Conservation (phyloP, 2,329 filamentous ascomycete species). For the Coniella vitis region DNA sequence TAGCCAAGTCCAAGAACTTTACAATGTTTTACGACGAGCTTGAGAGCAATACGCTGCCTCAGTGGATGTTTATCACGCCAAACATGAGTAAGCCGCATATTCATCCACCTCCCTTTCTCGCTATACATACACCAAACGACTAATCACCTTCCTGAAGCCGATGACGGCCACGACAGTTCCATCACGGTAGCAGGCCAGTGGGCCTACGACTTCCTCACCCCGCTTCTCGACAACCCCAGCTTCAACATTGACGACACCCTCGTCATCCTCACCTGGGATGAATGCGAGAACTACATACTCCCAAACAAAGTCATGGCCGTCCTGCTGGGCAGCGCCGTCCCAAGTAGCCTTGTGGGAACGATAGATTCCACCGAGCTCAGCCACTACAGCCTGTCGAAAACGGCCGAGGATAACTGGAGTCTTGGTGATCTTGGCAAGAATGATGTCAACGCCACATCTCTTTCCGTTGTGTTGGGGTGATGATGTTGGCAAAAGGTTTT, state of each 20-base stretch:
- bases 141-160: constrained; percentile 12
- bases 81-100: constrained; percentile 35
- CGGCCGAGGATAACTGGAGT: constrained; percentile 24
- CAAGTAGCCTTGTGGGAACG: constrained; percentile 20
- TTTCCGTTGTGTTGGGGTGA: constrained; percentile 7
- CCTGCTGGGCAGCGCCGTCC: constrained; percentile 21
- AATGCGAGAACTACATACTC: constrained; percentile 21
- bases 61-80: constrained; percentile 37
- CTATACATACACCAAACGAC: not conserved
- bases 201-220: constrained; percentile 22
- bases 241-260: constrained; percentile 31
- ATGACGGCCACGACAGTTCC: constrained; percentile 24
- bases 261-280: constrained; percentile 24
- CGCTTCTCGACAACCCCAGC: constrained; percentile 22
- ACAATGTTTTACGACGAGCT: constrained; percentile 25
- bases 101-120: not conserved
- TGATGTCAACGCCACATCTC: constrained; percentile 16
- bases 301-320: constrained; percentile 22
- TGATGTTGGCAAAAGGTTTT: constrained; percentile 4
- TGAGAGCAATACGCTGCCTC: constrained; percentile 21
- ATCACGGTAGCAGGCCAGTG: constrained; percentile 23
- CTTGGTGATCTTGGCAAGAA: constrained; percentile 22
- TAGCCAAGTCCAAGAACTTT: constrained; percentile 27
- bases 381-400: constrained; percentile 24
- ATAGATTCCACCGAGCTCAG: constrained; percentile 20